phyloP scores from a whole-genome alignment of 192 early-diverging fungal species.

The Entomortierella beljakovae region DNA sequence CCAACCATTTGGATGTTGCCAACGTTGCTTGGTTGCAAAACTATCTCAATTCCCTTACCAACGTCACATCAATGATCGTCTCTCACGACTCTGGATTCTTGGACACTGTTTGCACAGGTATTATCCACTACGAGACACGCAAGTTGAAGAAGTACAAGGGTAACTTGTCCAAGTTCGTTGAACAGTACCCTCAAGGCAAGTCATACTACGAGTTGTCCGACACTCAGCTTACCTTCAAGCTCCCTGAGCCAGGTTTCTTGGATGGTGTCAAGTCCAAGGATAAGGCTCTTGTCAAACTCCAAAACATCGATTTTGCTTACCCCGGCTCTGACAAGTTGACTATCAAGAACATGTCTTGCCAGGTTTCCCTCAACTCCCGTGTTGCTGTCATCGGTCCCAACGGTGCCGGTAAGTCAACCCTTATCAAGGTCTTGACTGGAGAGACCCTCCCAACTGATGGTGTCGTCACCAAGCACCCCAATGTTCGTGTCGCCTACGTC shows the following conservation, averaged over 20 bases:
- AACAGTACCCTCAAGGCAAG: conserved; percentile 75
- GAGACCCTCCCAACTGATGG: conserved; percentile 80
- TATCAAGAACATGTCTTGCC: conserved; percentile 70
- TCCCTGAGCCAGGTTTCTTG: conserved; percentile 81
- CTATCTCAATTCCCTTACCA: conserved; percentile 75
- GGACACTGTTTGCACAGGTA: conserved; percentile 81
- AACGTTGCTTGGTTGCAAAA: conserved; percentile 70
- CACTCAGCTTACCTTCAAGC: conserved; percentile 70
- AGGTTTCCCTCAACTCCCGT: conserved; percentile 77
- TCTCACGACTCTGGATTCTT: conserved; percentile 90
- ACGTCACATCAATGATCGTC: conserved; percentile 85
- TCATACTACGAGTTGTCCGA: conserved; percentile 80
- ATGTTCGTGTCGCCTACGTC: conserved; percentile 86
- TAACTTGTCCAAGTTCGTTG: conserved; percentile 83
- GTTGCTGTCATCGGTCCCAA: conserved; percentile 81
- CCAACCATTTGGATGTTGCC: conserved; percentile 84
- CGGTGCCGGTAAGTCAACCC: conserved; percentile 59
- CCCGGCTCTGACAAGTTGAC: conserved; percentile 72
- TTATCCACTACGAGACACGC: conserved; percentile 84
- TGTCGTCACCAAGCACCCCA: conserved; percentile 84
- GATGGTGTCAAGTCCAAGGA: conserved; percentile 80
- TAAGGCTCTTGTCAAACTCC: conserved; percentile 84
- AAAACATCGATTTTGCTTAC: conserved; percentile 76
- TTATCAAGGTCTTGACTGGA: conserved; percentile 78
- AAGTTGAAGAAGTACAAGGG: conserved; percentile 83